These are phyloP conservation scores for Entrophospora sp. DNA, from an alignment of 192 early-diverging fungal species.

Conservation along the genomic window DNA sequence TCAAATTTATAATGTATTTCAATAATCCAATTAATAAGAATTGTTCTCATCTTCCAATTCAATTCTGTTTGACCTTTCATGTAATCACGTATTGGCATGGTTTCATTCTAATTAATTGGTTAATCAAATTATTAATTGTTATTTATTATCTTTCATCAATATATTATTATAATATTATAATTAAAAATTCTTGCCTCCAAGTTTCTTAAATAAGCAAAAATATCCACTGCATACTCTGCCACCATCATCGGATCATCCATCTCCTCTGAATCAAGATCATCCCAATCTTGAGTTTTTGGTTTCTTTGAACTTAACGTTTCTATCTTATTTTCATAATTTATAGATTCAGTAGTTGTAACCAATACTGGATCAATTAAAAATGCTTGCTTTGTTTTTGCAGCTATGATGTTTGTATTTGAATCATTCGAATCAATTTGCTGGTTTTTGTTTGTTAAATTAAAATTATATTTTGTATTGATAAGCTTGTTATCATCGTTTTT, in stretches of 20 bases:
- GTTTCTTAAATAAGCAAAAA: conserved; percentile 76
- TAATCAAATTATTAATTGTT: no score
- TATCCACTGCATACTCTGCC: conserved; percentile 88
- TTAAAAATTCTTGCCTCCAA: conserved; percentile 52
- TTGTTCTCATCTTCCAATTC: conserved; percentile 83
- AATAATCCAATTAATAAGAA: conserved; percentile 91
- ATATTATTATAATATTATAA: no score
- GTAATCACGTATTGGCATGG: conserved; percentile 74
- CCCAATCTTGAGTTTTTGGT: conserved; percentile 39
- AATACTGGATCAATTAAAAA: background rate
- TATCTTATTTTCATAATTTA: background rate
- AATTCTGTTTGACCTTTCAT: conserved; percentile 80
- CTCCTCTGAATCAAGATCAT: conserved; percentile 75
- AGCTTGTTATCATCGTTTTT: no score
- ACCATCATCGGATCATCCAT: conserved; percentile 83
- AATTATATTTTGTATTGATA: no score
- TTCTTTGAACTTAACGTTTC: conserved; percentile 16
- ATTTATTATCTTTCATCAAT: no score
- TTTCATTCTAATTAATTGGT: conserved; percentile 38
- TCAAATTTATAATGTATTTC: conserved; percentile 88
- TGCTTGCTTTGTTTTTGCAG: no score
- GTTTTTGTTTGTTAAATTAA: no score
- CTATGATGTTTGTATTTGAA: no score
- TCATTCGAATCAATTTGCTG: no score
- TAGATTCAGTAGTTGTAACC: no score